Percentiles rank a stretch among this genome's conserved stretches.
Conservation (phyloP, 2,329 filamentous ascomycete species). For the Raffaelea ambrosiae region DNA sequence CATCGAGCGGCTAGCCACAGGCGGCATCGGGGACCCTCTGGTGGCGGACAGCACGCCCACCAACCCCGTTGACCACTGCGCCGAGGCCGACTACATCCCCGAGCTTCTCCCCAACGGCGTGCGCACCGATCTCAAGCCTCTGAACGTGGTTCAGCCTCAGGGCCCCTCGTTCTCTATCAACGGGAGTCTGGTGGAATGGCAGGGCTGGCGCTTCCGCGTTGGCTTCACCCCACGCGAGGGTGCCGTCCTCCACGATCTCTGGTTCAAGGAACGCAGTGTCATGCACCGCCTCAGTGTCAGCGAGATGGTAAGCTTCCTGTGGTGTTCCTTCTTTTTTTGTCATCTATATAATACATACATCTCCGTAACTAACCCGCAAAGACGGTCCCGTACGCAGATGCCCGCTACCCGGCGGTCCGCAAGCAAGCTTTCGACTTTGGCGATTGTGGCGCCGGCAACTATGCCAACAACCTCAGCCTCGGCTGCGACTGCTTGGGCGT, state of each 20-base stretch:
- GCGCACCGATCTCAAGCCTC: conserved; percentile 44
- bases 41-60: conserved; percentile 18
- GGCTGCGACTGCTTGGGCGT: conserved; percentile 64
- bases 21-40: not conserved
- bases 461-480: conserved; percentile 58
- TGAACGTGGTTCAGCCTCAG: conserved; percentile 22
- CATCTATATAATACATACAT: no score
- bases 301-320: conserved; percentile 40
- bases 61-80: conserved; percentile 25
- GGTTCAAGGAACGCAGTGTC: conserved; percentile 55
- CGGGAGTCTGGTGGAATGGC: conserved; percentile 44
- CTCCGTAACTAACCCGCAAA: no score
- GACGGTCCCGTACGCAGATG: not conserved
- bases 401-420: not conserved
- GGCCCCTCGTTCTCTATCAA: conserved; percentile 35
- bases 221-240: conserved; percentile 63
- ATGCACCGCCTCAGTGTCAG: conserved; percentile 58
- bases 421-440: conserved; percentile 70
- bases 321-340: conserved; percentile 26
- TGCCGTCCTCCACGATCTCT: conserved; percentile 59
- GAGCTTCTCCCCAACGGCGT: conserved; percentile 22
- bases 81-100: conserved; percentile 22
- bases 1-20: conserved; percentile 26
- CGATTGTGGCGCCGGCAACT: conserved; percentile 58
- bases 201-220: conserved; percentile 62